Percentiles rank a stretch among this genome's conserved stretches.
phyloP scores from a whole-genome alignment of 2,329 filamentous ascomycete genomes.

The Colletotrichum eleusines region DNA sequence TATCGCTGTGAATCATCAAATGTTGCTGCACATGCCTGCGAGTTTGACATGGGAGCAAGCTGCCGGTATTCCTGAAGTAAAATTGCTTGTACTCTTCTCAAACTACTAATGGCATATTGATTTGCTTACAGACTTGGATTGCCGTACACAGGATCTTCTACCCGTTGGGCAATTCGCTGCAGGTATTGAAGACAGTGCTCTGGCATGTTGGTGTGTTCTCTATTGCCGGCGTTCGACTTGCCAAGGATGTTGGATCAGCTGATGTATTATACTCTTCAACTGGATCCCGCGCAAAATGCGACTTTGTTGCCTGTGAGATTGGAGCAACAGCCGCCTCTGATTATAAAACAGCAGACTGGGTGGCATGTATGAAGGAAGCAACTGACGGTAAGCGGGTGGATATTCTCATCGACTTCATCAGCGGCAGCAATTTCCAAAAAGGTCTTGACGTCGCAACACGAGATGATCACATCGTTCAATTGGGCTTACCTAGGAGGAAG shows the following conservation, averaged over 20 bases:
- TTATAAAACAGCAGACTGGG: slow-evolving; percentile 84
- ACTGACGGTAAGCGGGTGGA: slow-evolving; percentile 86
- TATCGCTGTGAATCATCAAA: slow-evolving; percentile 80
- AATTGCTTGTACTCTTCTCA: background rate
- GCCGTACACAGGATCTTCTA: slow-evolving; percentile 90
- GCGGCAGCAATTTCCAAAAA: slow-evolving; percentile 80
- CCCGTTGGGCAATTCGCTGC: slow-evolving; percentile 79
- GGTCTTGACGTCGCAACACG: slow-evolving; percentile 81
- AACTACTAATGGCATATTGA: background rate
- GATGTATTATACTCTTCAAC: slow-evolving; percentile 89
- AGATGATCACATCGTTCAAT: slow-evolving; percentile 81
- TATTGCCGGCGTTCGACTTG: slow-evolving; percentile 89
- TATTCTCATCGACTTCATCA: slow-evolving; percentile 88
- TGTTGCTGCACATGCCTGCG: slow-evolving; percentile 85
- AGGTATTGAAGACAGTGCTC: slow-evolving; percentile 80
- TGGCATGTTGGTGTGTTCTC: slow-evolving; percentile 96
- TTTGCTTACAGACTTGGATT: slow-evolving; percentile 83
- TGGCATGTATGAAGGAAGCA: slow-evolving; percentile 73
- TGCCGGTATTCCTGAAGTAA: slow-evolving; percentile 83
- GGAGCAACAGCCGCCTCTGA: slow-evolving; percentile 86
- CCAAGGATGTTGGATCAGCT: slow-evolving; percentile 73
- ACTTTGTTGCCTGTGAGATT: slow-evolving; percentile 78
- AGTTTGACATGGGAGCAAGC: slow-evolving; percentile 79
- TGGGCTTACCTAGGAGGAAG: slow-evolving; percentile 81
- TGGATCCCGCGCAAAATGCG: slow-evolving; percentile 81